Conservation (phyloP, 2,329 filamentous ascomycete species). For the Pseudogymnoascus sp. region DNA sequence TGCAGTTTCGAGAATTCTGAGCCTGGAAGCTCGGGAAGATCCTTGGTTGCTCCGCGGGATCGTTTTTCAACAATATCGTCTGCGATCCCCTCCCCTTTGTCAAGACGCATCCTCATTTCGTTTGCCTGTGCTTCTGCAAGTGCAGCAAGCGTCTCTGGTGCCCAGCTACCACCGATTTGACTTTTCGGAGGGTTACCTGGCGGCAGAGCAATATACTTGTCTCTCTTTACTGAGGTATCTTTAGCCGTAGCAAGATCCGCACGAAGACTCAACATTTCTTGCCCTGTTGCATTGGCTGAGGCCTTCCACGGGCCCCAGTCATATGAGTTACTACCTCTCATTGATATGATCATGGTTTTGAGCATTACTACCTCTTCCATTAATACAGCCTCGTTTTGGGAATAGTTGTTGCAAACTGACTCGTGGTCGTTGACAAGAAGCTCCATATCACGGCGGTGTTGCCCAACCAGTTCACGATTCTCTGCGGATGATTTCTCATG, state of each 20-base stretch:
- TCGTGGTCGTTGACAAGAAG: background rate
- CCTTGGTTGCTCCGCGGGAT: background rate
- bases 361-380: background rate
- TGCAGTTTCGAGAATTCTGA: background rate
- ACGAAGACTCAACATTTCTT: background rate
- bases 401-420: background rate
- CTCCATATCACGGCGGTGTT: background rate
- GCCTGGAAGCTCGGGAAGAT: background rate
- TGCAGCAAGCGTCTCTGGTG: background rate
- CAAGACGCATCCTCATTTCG: background rate
- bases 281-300: background rate
- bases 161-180: background rate
- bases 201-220: too few relatives aligned
- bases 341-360: background rate
- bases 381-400: background rate
- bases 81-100: background rate
- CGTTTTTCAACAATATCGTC: background rate
- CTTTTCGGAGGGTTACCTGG: background rate
- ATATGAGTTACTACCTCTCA: background rate
- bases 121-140: too few relatives aligned
- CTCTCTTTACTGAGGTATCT: too few relatives aligned
- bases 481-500: background rate
- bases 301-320: background rate
- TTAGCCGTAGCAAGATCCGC: background rate
- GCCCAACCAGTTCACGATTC: background rate